Evolutionary conservation across 1,284 basidiomycete genomes (phyloP), one percentile per base, ranked within the genome.

Genomic region (Macrocystidia cucumis): DNA sequence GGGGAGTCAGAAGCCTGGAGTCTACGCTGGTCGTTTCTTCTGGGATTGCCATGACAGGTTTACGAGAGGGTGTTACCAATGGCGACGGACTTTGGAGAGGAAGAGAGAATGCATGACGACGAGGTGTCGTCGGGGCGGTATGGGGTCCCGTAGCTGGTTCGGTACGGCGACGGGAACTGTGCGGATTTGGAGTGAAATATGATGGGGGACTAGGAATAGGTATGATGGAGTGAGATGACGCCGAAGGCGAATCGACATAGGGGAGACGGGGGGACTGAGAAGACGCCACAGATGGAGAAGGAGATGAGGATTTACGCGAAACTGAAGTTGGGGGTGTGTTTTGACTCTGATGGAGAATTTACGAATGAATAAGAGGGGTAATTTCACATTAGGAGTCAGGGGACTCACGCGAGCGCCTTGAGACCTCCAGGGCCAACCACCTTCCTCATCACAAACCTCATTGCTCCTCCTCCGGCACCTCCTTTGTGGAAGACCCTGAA

Each of bases 391-490:
- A 12, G 23, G 23, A n/a, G n/a, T n/a, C n/a, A 25, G 23, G 23
- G 23, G 12, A 25, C 12, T 8, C 23, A 12, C 23, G 12, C 23
- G 23, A 12, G 23, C 8, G 23, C 8, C 23, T 25, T 25, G 8
- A 47, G 51, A 4, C n/a, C 48, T 29, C 54, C 52, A 57, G 7
- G 54, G 48, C 47, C 55, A 54, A 14, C 43, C 50, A 6, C 51
- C 52, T 16, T 43, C 41, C 41, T 57, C 56, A 35, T 59, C 57
- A 12, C 43, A 36, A 5, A 56, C 56, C 22, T 51, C 53, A 34
- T 56, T 56, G 30, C 40, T 48, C 21, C 45, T 54, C 46, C 35
- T 52, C 39, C 50, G 54, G 47, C 48, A 56, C 49, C 37, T 44
- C 36, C 42, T 26, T 5, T 16, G 25, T 17, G n/a, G 9, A 33